These are phyloP conservation scores for Fraxinus greggii DNA, from an alignment of 305 asterid genomes.

Conservation along the genomic window DNA sequence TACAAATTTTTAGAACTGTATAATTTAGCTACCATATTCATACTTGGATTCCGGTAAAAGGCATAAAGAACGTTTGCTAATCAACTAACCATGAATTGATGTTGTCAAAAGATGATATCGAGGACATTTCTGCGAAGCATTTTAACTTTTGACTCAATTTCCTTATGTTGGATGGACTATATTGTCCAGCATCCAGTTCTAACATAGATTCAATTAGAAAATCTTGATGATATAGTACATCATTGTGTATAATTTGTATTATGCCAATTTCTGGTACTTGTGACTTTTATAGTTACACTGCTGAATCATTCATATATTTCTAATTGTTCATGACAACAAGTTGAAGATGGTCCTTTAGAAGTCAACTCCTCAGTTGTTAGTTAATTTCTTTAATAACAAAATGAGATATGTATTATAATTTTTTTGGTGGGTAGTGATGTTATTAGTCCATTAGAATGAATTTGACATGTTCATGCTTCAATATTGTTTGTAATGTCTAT, in stretches of 20 bases:
- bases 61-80: neutral
- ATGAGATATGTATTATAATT: neutral
- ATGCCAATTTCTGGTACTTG: neutral
- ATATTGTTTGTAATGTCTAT: neutral
- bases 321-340: neutral
- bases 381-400: neutral
- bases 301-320: neutral
- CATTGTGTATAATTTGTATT: neutral
- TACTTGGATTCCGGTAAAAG: neutral
- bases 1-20: neutral
- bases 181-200: neutral
- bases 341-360: neutral
- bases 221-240: neutral
- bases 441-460: neutral
- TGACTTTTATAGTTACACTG: neutral
- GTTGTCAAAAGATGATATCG: neutral
- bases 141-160: neutral
- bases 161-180: neutral
- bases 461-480: neutral
- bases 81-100: neutral
- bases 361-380: neutral
- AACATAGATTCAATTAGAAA: neutral
- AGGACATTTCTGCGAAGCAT: neutral
- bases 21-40: neutral
- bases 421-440: neutral